Evolutionary conservation across 768 basidiomycete species (phyloP).

Genomic region (Amanita subjunquillea): DNA sequence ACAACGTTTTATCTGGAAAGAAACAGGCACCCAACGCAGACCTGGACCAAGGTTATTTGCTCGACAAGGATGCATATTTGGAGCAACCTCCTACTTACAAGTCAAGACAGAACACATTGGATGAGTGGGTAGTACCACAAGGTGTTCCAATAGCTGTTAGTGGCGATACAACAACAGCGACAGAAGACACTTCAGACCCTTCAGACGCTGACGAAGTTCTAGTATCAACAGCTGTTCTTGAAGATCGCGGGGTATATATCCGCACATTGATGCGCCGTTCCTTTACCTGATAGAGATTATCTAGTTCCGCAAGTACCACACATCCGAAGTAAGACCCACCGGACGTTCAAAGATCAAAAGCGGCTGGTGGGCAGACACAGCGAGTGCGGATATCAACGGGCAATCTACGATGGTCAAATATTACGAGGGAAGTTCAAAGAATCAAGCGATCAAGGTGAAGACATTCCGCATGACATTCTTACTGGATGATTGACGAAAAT

Average conservation of each 20-base stretch:
- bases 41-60: background rate
- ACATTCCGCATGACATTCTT: background rate
- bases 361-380: slow-evolving; percentile 39
- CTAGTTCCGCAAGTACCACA: slow-evolving; percentile 41
- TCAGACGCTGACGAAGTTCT: slow-evolving; percentile 8
- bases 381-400: slow-evolving; percentile 29
- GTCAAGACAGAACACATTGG: background rate
- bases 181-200: background rate
- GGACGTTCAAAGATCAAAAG: slow-evolving; percentile 24
- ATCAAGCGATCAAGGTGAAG: slow-evolving; percentile 20
- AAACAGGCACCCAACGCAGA: slow-evolving; percentile 9
- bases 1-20: slow-evolving; percentile 21
- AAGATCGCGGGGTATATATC: slow-evolving; percentile 23
- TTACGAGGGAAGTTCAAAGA: slow-evolving; percentile 27
- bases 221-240: slow-evolving; percentile 11
- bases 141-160: background rate
- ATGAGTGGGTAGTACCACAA: background rate
- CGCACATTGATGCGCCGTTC: background rate
- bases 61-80: background rate
- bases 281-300: background rate
- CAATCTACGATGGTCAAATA: slow-evolving; percentile 29
- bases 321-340: slow-evolving; percentile 32
- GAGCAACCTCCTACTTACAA: background rate
- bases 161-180: background rate
- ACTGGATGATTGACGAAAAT: background rate